Conservation (phyloP, 176 grass and related monocot species). For the Lolium rigidum region DNA sequence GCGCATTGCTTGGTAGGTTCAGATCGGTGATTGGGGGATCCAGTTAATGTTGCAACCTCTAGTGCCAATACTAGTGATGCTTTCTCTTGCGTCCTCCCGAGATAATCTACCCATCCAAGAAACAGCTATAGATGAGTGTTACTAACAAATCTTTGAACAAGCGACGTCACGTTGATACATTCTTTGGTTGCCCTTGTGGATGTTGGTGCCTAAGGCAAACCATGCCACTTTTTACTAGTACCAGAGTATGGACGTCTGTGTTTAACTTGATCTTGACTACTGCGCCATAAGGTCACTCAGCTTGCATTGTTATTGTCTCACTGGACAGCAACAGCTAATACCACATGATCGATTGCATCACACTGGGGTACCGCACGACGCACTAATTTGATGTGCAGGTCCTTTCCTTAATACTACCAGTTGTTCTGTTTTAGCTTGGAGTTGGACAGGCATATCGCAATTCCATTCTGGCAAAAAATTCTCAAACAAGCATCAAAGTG, state of each 20-base stretch:
- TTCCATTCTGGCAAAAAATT: not conserved
- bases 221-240: not conserved
- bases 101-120: not conserved
- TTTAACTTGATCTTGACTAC: not conserved
- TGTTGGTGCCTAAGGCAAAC: slow-evolving; percentile 1
- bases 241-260: not conserved
- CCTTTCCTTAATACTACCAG: not conserved
- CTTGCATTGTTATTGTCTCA: not conserved
- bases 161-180: not conserved
- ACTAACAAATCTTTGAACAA: not conserved
- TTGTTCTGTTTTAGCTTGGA: not conserved
- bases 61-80: not conserved
- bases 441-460: not conserved
- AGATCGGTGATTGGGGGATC: slow-evolving; percentile 1
- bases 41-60: not conserved
- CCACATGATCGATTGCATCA: not conserved
- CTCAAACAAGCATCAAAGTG: too few relatives aligned
- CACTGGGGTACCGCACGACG: not conserved
- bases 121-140: not conserved
- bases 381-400: not conserved
- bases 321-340: not conserved
- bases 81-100: not conserved
- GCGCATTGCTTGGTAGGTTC: not conserved
- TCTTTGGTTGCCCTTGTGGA: not conserved
- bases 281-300: not conserved